phyloP scores from a whole-genome alignment of 2,329 filamentous ascomycete species.

The Penicillium sp. region DNA sequence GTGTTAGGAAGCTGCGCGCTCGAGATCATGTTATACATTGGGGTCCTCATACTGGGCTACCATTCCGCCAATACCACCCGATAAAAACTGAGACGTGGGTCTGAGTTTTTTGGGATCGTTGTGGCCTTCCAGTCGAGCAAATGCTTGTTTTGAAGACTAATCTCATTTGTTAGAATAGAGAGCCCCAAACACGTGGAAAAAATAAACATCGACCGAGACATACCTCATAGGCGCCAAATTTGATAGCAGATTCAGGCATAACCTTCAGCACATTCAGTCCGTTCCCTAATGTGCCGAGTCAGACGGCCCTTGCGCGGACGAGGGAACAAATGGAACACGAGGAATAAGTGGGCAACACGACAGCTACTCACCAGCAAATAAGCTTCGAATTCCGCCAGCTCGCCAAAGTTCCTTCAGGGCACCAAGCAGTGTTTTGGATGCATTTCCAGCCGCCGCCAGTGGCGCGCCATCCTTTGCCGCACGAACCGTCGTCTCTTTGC shows the following conservation, averaged over 20 bases:
- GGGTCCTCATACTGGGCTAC: conserved; percentile 66
- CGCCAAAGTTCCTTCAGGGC: conserved; percentile 75
- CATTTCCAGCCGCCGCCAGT: conserved; percentile 58
- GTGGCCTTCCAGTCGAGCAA: conserved; percentile 83
- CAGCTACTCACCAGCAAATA: conserved; percentile 75
- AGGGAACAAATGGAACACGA: not conserved
- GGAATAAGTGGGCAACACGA: too few relatives aligned
- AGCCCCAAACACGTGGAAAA: not conserved
- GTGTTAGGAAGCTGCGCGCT: conserved; percentile 13
- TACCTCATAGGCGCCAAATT: conserved; percentile 92
- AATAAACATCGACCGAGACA: conserved; percentile 12
- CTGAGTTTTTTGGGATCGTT: conserved; percentile 72
- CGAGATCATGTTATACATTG: too few relatives aligned
- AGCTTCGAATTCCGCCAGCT: conserved; percentile 76
- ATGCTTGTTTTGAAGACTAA: conserved; percentile 74
- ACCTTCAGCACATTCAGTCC: conserved; percentile 95
- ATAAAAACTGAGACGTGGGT: conserved; percentile 79
- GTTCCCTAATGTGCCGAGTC: conserved; percentile 59
- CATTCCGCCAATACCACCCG: conserved; percentile 88
- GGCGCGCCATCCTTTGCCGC: conserved; percentile 67
- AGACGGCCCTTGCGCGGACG: conserved; percentile 8
- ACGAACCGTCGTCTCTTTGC: conserved; percentile 52
- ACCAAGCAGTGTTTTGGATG: conserved; percentile 62
- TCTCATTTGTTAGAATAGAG: not conserved
- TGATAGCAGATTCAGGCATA: conserved; percentile 97